Evolutionary conservation across 345 rosid species (phyloP).

Genomic region (Gossypium anomalum): DNA sequence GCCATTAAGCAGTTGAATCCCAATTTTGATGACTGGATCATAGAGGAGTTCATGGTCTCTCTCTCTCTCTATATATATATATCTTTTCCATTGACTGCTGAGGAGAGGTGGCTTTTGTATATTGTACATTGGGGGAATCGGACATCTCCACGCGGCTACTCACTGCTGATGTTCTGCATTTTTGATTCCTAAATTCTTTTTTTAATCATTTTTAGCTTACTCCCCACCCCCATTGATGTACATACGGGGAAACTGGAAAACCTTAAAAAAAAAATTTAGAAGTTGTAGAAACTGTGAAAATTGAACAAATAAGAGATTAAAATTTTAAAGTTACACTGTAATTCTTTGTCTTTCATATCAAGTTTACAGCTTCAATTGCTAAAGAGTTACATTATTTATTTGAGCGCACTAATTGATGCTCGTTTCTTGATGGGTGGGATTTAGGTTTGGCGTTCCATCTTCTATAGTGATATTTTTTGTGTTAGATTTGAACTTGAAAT

Average conservation of each 20-base stretch:
- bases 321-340: conserved; percentile 1
- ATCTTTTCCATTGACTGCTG: conserved; percentile 7
- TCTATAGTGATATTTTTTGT: too few relatives aligned
- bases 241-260: conserved; percentile 20
- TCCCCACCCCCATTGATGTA: conserved; percentile 34
- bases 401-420: too few relatives aligned
- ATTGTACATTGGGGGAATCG: conserved; percentile 21
- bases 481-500: too few relatives aligned
- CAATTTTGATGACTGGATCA: too few relatives aligned
- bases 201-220: not conserved
- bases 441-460: too few relatives aligned
- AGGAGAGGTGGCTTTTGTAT: conserved; percentile 22
- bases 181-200: not conserved
- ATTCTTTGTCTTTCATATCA: too few relatives aligned
- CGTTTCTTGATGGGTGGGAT: too few relatives aligned
- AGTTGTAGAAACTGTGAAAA: conserved; percentile 34
- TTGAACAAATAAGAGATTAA: conserved; percentile 37
- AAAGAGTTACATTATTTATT: not conserved
- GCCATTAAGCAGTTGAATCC: conserved; percentile 1
- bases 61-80: not conserved
- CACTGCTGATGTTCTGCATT: conserved; percentile 16
- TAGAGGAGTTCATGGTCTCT: too few relatives aligned
- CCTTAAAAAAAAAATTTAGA: not conserved
- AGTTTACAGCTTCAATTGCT: not conserved
- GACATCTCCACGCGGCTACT: conserved; percentile 21